Base-by-base conservation (phyloP, 2,329 filamentous ascomycete species). In the Massarina eburnea region DNA sequence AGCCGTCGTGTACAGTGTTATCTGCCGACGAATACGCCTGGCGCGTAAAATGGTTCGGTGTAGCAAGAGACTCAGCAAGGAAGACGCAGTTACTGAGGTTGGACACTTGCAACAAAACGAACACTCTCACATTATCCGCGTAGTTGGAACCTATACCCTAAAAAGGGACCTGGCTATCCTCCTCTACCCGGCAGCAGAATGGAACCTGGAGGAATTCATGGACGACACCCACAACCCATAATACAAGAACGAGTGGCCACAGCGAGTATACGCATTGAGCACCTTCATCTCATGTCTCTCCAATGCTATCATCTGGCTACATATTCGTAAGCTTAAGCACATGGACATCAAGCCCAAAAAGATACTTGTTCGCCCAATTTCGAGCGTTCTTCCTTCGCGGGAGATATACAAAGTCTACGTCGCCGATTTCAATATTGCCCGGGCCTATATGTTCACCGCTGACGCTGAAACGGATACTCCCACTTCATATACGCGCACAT, bases 331-430 rank as follows among this genome's bases (percentile, higher is more conserved):
- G 15, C 46, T 50, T 5, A 60, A 57, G 35, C 59, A 61, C 38
- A 62, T 57, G 57, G 59, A 62, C 32, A 57, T 62, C 38, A 62
- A 62, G 30, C 59, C 58, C 1, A 39, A 49, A 24, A 61, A 61
- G 21, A 46, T 61, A 5, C 41, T 62, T 3, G 51, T 61, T 4
- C 37, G 37, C n/a, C 41, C 39, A 4, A 3, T 39, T 12, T 30
- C 12, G 15, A 10, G 8, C 3, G 12, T 30, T 3, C 4, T 17
- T 8, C 6, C 4, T 15, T 8, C 5, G 4, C 5, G 15, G 15
- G 14, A 35, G n/a, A 19, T 8, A 21, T 49, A 45, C 32, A 43
- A 51, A 21, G 45, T 61, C 8, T 59, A 56, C 33, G 44, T 63
- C 17, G 51, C 59, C 1, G 59, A 63, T 42, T 63, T 63, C 37